Percentiles rank a stretch among this genome's conserved stretches.
These are phyloP conservation scores for Verticillium nonalfalfae DNA, from an alignment of 2,329 filamentous ascomycete genomes.

Conservation along the genomic window DNA sequence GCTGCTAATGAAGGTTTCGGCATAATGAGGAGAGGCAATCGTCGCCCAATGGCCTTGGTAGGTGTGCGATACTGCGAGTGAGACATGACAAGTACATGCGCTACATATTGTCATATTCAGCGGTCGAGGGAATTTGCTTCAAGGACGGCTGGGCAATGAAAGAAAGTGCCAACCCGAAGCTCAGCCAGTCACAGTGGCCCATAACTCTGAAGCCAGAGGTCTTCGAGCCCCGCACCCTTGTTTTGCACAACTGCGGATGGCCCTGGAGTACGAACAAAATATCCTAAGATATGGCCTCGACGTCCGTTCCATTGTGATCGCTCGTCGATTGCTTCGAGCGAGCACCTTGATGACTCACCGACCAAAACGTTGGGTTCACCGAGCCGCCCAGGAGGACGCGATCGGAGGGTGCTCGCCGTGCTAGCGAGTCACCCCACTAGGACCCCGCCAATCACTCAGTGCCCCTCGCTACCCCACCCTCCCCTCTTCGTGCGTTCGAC, in stretches of 20 bases:
- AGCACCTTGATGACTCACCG: background rate
- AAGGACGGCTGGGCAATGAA: too few relatives aligned
- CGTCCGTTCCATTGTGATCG: background rate
- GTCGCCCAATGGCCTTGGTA: too few relatives aligned
- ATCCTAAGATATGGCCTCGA: background rate
- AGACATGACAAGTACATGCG: too few relatives aligned
- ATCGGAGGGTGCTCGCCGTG: background rate
- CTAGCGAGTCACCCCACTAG: background rate
- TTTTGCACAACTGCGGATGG: too few relatives aligned
- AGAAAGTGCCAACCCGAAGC: background rate
- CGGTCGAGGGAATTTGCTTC: too few relatives aligned
- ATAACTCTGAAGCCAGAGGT: too few relatives aligned
- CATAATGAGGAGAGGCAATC: too few relatives aligned
- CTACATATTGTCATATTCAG: too few relatives aligned
- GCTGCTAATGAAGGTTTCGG: too few relatives aligned
- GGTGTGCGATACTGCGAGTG: too few relatives aligned
- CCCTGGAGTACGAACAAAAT: too few relatives aligned
- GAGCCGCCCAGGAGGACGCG: background rate
- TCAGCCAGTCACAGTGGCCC: background rate
- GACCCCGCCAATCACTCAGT: conserved; percentile 3
- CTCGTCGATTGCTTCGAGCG: background rate
- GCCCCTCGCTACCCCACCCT: conserved; percentile 3
- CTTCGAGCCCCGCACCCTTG: too few relatives aligned
- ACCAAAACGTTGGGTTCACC: background rate
- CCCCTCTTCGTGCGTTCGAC: background rate